Percentiles rank a stretch among this genome's conserved stretches.
These are phyloP conservation scores for Lagenaria siceraria DNA, from an alignment of 306 rosid species.

Conservation along the genomic window DNA sequence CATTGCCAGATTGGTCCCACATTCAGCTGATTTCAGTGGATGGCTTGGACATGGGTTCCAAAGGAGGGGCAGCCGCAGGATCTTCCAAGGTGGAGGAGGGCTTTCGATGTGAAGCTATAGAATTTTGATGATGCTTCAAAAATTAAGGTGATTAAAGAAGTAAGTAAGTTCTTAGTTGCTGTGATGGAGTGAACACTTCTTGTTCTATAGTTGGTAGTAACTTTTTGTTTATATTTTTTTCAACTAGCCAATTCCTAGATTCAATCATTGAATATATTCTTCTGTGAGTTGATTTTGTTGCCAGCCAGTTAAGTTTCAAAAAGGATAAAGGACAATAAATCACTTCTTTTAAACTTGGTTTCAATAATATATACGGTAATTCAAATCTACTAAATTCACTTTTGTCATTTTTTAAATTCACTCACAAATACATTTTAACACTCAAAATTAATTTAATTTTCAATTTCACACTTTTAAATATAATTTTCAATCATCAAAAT, in stretches of 20 bases:
- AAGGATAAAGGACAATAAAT: not conserved
- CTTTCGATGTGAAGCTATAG: constrained; percentile 13
- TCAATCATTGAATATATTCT: not conserved
- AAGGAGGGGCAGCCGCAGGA: constrained; percentile 7
- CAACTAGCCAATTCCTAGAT: not conserved
- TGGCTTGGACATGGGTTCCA: constrained; percentile 7
- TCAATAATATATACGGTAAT: not conserved
- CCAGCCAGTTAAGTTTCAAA: not conserved
- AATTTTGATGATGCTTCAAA: constrained; percentile 11
- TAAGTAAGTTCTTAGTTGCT: constrained; percentile 12
- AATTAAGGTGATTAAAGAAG: constrained; percentile 16
- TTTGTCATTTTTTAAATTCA: too few species aligned
- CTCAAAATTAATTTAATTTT: too few species aligned
- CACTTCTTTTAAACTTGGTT: not conserved
- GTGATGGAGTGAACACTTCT: constrained; percentile 6
- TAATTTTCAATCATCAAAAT: too few species aligned
- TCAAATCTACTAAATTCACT: not conserved
- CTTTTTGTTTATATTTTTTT: not conserved
- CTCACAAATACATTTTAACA: too few species aligned
- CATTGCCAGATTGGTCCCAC: constrained; percentile 10
- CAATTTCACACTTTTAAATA: too few species aligned
- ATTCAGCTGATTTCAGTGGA: constrained; percentile 4
- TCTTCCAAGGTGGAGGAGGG: constrained; percentile 11
- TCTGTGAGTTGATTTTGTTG: not conserved
- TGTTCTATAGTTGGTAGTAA: not conserved